These are phyloP conservation scores for Trichoderma virens DNA, from an alignment of 495 filamentous ascomycete genomes.

Conservation along the genomic window DNA sequence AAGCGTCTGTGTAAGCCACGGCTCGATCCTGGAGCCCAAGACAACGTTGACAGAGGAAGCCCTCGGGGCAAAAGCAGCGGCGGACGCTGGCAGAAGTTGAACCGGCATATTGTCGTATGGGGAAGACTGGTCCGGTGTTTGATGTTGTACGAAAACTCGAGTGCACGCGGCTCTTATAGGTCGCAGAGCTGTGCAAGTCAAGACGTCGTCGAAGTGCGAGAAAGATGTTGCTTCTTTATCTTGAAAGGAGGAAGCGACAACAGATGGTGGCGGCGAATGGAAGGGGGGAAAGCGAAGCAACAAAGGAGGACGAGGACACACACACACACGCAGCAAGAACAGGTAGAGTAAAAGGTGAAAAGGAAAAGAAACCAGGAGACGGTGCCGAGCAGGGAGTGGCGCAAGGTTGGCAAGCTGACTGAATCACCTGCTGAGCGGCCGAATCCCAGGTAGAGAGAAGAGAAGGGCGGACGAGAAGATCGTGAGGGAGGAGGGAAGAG, in stretches of 20 bases:
- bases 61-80: constrained; percentile 91
- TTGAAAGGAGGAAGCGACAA: background rate
- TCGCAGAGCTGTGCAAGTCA: background rate
- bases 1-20: constrained; percentile 93
- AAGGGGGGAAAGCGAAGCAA: background rate
- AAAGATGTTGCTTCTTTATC: background rate
- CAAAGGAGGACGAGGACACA: constrained; percentile 3
- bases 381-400: constrained; percentile 10
- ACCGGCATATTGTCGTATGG: constrained; percentile 64
- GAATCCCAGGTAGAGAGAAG: constrained; percentile 13
- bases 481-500: constrained; percentile 32
- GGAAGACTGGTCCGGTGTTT: too few species aligned
- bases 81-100: constrained; percentile 86
- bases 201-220: background rate
- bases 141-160: background rate
- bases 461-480: constrained; percentile 37
- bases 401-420: background rate
- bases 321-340: background rate
- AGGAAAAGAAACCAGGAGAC: constrained; percentile 9
- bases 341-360: background rate
- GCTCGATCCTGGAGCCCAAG: constrained; percentile 86
- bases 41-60: constrained; percentile 90
- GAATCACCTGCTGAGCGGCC: constrained; percentile 12
- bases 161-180: background rate
- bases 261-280: background rate